Evolutionary conservation across 805 yeast species (phyloP), one percentile per base, ranked within the genome.

Genomic region (Wickerhamiella parazyma): DNA sequence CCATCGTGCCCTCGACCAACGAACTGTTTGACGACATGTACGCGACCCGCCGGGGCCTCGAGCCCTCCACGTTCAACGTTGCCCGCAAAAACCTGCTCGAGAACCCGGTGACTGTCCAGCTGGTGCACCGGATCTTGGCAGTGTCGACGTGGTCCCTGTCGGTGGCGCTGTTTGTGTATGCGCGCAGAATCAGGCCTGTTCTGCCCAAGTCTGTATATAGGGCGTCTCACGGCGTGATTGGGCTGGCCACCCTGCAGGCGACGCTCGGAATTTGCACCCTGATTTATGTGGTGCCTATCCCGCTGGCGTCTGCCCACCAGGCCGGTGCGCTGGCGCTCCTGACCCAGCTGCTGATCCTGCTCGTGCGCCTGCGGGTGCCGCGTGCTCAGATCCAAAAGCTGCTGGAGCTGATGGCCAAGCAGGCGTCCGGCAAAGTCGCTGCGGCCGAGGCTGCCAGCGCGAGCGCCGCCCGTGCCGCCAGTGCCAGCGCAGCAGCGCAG

Each of bases 21-120:
- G 99, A 91, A 60, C 66, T 91, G 40, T 73, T 87, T 69, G 80
- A 82, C 38, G 76, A 80, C 4, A 70, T 72, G 16, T 91, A 68
- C 58, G 70, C 94, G 3, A 43, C 42, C 31, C 41, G 46, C 22
- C 46, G 40, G 17, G 46, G 46, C 20, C 18, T 46, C 11, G 44
- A 46, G 42, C 44, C 43, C 7, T 24, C 44, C 5, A 11, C 48
- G 14, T 54, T 43, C 47, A 53, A 51, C 35, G 60, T 82, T 46
- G 70, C 80, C 69, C 86, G 95, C 95, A 78, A 95, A 67, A 91
- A 91, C 58, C 63, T 84, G 61, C 70, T 91, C 35, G 99, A 91
- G 62, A 91, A 91, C 61, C 99, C 97, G 48, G 75, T 94, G 6
- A 87, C 95, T 1, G 98, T 91, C 31, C 98, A 91, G 63, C 66